Evolutionary conservation across 768 basidiomycete genomes (phyloP).

Genomic region (Naematelia encephala): DNA sequence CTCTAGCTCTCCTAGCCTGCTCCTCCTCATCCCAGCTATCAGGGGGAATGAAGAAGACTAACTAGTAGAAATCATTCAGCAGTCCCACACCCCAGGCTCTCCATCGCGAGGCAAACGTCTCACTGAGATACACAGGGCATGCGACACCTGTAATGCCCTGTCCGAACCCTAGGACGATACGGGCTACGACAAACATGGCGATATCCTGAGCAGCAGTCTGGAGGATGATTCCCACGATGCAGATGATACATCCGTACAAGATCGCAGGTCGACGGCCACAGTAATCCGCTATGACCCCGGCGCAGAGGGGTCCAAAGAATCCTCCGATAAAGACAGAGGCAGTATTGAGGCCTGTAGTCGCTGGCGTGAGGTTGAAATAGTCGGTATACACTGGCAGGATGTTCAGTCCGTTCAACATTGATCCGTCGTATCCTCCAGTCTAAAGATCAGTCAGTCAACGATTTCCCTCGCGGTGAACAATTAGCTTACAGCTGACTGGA

Average conservation of each 20-base stretch:
- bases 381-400: slow-evolving; percentile 19
- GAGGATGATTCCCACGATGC: slow-evolving; percentile 15
- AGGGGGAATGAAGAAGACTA: background rate
- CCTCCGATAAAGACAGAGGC: slow-evolving; percentile 13
- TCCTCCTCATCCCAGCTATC: too few relatives aligned
- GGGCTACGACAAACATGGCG: slow-evolving; percentile 19
- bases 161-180: slow-evolving; percentile 8
- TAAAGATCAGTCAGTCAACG: background rate
- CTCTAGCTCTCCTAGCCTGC: too few relatives aligned
- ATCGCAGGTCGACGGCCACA: slow-evolving; percentile 12
- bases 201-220: slow-evolving; percentile 19
- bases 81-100: slow-evolving; percentile 18
- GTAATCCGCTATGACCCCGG: slow-evolving; percentile 8
- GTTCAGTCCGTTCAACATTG: slow-evolving; percentile 19
- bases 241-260: slow-evolving; percentile 3
- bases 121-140: slow-evolving; percentile 12
- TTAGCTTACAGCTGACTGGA: slow-evolving; percentile 8
- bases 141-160: background rate
- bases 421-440: slow-evolving; percentile 20
- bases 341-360: slow-evolving; percentile 16
- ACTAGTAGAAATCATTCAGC: slow-evolving; percentile 19
- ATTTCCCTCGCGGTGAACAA: background rate
- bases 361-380: slow-evolving; percentile 22
- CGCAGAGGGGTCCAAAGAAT: background rate
- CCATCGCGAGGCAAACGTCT: slow-evolving; percentile 17